Conservation (phyloP, 345 rosid species). For the Turnera subulata region DNA sequence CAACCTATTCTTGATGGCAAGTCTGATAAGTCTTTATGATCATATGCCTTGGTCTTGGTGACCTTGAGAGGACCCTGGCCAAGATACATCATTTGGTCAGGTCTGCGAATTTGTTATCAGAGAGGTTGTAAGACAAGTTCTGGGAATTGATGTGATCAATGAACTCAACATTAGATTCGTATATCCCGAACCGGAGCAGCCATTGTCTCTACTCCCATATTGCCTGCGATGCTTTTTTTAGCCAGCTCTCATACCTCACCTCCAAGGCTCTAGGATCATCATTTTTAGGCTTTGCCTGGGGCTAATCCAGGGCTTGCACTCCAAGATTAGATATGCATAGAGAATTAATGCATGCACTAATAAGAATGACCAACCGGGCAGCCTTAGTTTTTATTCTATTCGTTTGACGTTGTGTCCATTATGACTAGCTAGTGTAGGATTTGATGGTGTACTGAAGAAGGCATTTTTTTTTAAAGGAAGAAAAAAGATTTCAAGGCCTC, state of each 20-base stretch:
- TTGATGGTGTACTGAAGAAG: too few relatives aligned
- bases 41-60: not conserved
- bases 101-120: slow-evolving; percentile 82
- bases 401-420: too few relatives aligned
- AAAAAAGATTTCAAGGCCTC: too few relatives aligned
- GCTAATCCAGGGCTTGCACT: slow-evolving; percentile 11
- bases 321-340: slow-evolving; percentile 33
- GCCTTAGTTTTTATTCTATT: too few relatives aligned
- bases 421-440: too few relatives aligned
- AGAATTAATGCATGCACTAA: slow-evolving; percentile 14
- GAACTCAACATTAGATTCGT: slow-evolving; percentile 51
- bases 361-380: slow-evolving; percentile 15
- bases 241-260: slow-evolving; percentile 57
- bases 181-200: slow-evolving; percentile 56
- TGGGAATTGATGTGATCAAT: slow-evolving; percentile 63
- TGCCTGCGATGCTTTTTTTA: slow-evolving; percentile 27
- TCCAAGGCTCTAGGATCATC: slow-evolving; percentile 28
- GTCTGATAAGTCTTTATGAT: slow-evolving; percentile 1
- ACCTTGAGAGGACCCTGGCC: slow-evolving; percentile 29
- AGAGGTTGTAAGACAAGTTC: slow-evolving; percentile 51
- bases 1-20: slow-evolving; percentile 56
- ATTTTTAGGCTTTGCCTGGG: not conserved
- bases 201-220: slow-evolving; percentile 40
- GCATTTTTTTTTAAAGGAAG: too few relatives aligned
- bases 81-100: slow-evolving; percentile 55